Conservation (phyloP, 176 grass and related monocot species). For the Phoenix roebelenii region DNA sequence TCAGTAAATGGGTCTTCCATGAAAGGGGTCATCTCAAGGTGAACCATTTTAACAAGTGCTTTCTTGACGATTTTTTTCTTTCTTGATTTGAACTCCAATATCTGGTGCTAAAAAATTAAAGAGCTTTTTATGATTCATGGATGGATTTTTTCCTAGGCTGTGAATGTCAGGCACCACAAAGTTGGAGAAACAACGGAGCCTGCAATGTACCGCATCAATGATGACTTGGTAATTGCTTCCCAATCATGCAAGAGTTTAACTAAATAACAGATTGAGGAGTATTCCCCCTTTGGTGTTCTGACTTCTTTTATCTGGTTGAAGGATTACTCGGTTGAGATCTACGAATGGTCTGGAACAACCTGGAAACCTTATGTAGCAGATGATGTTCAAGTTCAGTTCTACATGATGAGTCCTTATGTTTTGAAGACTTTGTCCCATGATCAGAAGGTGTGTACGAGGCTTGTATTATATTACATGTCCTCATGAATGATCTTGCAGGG, state of each 20-base stretch:
- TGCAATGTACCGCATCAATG: constrained; percentile 90
- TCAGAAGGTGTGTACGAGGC: constrained; percentile 32
- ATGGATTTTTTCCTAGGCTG: constrained; percentile 37
- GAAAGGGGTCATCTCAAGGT: constrained; percentile 99
- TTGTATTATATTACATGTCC: background rate
- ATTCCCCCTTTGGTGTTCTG: constrained; percentile 12
- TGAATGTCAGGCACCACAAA: constrained; percentile 79
- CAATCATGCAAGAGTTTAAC: constrained; percentile 1
- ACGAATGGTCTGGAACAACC: constrained; percentile 96
- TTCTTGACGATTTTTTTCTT: no score
- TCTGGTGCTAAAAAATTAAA: no score
- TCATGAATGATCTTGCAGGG: background rate
- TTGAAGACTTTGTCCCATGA: constrained; percentile 72
- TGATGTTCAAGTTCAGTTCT: constrained; percentile 99
- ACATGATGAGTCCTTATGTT: constrained; percentile 98
- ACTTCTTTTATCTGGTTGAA: constrained; percentile 29
- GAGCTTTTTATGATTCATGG: background rate
- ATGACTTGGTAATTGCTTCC: constrained; percentile 81
- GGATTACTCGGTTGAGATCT: constrained; percentile 97
- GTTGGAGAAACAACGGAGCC: constrained; percentile 77
- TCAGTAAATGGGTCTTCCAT: constrained; percentile 97
- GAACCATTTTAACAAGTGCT: background rate
- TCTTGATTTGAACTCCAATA: no score
- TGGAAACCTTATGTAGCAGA: constrained; percentile 91
- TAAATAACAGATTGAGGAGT: constrained; percentile 2